Base-by-base conservation (phyloP, 805 yeast genomes). In the Candida boidinii region DNA sequence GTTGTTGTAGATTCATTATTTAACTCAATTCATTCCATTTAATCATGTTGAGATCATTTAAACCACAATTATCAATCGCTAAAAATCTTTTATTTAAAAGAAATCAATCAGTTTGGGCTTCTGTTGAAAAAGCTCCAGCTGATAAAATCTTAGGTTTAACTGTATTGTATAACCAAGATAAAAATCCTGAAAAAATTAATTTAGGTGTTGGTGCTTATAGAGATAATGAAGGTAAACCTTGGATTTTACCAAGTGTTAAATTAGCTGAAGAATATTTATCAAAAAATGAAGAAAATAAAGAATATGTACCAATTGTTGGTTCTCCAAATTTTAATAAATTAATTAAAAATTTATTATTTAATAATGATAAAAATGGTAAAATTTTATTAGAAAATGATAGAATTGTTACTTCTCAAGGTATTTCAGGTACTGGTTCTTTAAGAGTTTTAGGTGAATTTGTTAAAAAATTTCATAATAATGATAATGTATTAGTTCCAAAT, bases 381-480 rank as follows among this genome's bases (percentile, higher is more conserved):
- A 53, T 68, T 38, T 70, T 80, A 36, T 56, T 80, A 27, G 59
- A 61, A 11, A 77, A 73, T 31, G 70, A 71, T 36, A 69, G 94
- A 47, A 70, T 88, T 26, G 81, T 86, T 33, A 75, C 94, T 31
- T 68, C 87, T 11, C 98, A 90, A 62, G 81, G 96, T 37, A 68
- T 90, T 40, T 81, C 94, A 25, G 98, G 98, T 42, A 90, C 98
- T 24, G 98, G 98, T 41, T 90, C 96, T 3, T 66, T 88, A 40
- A 76, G 94, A 44, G 78, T 90, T 24, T 76, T 87, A 31, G 90
- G 83, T 17, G 90, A 79, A 51, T 83, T 90, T 52, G 58, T 88
- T 48, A 58, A 59, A 43, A 62, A 70, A 39, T 82, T 80, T 67
- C 66, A 76, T 50, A 54, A 68, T 8, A 58, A 60, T 39, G 58